These are phyloP conservation scores for Pleurotus eryngii DNA, from an alignment of 768 basidiomycete species.

Conservation along the genomic window DNA sequence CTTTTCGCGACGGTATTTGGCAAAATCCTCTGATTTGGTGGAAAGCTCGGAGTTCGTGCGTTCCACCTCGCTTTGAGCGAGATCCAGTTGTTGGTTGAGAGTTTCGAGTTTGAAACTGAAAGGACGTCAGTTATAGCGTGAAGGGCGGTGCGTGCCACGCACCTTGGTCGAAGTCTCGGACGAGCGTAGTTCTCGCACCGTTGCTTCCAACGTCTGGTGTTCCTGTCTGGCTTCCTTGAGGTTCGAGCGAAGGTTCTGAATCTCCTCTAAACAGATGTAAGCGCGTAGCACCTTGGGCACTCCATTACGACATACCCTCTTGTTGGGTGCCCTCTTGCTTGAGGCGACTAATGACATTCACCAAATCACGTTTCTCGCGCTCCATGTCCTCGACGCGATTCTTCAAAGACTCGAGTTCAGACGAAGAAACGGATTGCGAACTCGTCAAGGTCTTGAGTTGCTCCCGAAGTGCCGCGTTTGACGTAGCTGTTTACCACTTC, in stretches of 20 bases:
- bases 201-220: slow-evolving; percentile 61
- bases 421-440: slow-evolving; percentile 60
- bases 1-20: slow-evolving; percentile 78
- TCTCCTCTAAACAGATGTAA: slow-evolving; percentile 52
- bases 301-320: slow-evolving; percentile 52
- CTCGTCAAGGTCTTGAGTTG: slow-evolving; percentile 55
- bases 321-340: slow-evolving; percentile 73
- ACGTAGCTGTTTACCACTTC: slow-evolving; percentile 34
- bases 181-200: slow-evolving; percentile 70
- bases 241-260: slow-evolving; percentile 61
- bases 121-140: background rate
- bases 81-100: slow-evolving; percentile 74
- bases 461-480: slow-evolving; percentile 45
- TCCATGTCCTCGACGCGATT: slow-evolving; percentile 72
- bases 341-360: slow-evolving; percentile 77
- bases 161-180: slow-evolving; percentile 73
- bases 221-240: slow-evolving; percentile 77
- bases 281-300: background rate
- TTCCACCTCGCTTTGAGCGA: slow-evolving; percentile 73
- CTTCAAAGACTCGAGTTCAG: slow-evolving; percentile 56
- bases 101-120: slow-evolving; percentile 87
- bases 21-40: slow-evolving; percentile 76
- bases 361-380: slow-evolving; percentile 86
- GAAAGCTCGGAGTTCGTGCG: slow-evolving; percentile 67
- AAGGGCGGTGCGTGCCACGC: background rate